Conservation (phyloP, 2,329 filamentous ascomycete genomes). For the Graphilbum fragrans region DNA sequence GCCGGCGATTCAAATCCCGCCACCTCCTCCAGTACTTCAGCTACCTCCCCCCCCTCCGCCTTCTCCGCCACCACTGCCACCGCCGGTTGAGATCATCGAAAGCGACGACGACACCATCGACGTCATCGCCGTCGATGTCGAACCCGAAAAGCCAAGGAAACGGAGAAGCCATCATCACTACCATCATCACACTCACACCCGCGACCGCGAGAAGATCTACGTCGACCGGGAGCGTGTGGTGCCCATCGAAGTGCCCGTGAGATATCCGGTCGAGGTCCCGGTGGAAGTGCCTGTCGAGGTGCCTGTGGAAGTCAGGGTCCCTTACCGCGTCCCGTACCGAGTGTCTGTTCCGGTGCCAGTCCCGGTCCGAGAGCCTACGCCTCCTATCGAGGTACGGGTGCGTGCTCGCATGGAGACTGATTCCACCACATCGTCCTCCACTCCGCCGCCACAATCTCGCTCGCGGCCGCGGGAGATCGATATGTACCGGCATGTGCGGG, state of each 20-base stretch:
- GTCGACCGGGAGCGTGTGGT: conserved; percentile 26
- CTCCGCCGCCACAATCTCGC: too few relatives aligned
- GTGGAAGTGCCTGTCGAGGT: conserved; percentile 1
- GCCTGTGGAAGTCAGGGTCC: not conserved
- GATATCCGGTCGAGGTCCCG: not conserved
- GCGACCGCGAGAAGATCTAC: conserved; percentile 19
- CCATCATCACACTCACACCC: conserved; percentile 4
- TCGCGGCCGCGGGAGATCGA: conserved; percentile 24
- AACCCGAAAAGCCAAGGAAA: conserved; percentile 13
- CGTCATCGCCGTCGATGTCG: conserved; percentile 30
- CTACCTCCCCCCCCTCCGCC: too few relatives aligned
- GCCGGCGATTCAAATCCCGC: conserved; percentile 7
- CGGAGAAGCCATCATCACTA: not conserved
- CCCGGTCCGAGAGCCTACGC: conserved; percentile 14
- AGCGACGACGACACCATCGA: conserved; percentile 21
- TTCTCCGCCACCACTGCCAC: conserved; percentile 6
- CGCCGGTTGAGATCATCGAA: conserved; percentile 8
- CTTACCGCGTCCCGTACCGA: conserved; percentile 7
- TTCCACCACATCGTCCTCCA: too few relatives aligned
- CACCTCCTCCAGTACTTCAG: conserved; percentile 7
- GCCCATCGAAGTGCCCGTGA: conserved; percentile 16
- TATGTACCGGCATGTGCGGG: conserved; percentile 37
- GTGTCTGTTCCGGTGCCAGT: not conserved
- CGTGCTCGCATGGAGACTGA: not conserved
- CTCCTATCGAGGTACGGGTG: conserved; percentile 3